A percentile compares a stretch with the other conserved stretches of the same genome.
Conservation (phyloP, 106 monocot species). For the Allium fistulosum region DNA sequence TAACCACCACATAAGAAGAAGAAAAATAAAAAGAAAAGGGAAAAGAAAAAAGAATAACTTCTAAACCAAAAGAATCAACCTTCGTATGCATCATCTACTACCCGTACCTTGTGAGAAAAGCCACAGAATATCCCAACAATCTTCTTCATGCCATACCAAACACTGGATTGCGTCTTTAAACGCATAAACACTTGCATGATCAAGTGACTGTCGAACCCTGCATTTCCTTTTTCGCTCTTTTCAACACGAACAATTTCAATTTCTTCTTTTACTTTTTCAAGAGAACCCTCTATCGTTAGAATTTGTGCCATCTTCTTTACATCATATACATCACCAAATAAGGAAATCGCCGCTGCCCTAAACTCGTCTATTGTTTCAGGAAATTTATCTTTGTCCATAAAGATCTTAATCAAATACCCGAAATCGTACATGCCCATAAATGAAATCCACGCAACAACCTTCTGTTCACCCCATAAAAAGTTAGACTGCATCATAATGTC, state of each 20-base stretch:
- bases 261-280: conserved; percentile 17
- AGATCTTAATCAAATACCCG: conserved; percentile 34
- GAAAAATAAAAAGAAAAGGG: no score
- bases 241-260: conserved; percentile 13
- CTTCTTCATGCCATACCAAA: not conserved
- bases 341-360: conserved; percentile 5
- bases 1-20: no score
- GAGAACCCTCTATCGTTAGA: conserved; percentile 17
- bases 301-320: conserved; percentile 30
- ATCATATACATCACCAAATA: conserved; percentile 18
- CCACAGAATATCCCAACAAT: not conserved
- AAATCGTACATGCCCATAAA: conserved; percentile 37
- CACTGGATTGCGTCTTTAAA: not conserved
- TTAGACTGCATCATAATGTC: no score
- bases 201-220: conserved; percentile 29
- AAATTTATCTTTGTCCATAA: not conserved
- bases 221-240: conserved; percentile 20
- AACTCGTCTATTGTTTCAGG: conserved; percentile 16
- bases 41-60: no score
- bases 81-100: no score
- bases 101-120: no score
- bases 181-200: conserved; percentile 11
- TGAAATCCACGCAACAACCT: conserved; percentile 13
- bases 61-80: no score
- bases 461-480: no score